Conservation (phyloP, 2,329 filamentous ascomycete genomes). For the Cadophora gregata region DNA sequence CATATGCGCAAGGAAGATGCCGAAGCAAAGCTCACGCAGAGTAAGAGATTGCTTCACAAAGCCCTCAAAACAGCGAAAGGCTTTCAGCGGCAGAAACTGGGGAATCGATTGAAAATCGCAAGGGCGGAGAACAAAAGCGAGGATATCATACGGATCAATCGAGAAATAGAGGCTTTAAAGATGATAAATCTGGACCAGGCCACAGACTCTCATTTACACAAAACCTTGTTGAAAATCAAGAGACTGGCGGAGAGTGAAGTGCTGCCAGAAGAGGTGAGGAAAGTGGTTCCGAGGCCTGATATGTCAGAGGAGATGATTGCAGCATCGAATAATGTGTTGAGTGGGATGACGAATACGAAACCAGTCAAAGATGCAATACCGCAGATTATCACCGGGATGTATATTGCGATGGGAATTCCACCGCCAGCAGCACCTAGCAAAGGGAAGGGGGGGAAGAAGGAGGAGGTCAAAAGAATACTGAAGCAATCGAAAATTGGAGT, state of each 20-base stretch:
- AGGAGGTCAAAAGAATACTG: slow-evolving; percentile 26
- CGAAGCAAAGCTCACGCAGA: slow-evolving; percentile 58
- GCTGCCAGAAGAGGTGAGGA: slow-evolving; percentile 48
- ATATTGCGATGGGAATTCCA: slow-evolving; percentile 41
- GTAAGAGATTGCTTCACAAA: slow-evolving; percentile 65
- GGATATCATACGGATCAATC: slow-evolving; percentile 65
- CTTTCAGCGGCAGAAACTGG: slow-evolving; percentile 77
- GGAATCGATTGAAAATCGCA: slow-evolving; percentile 62
- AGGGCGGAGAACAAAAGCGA: slow-evolving; percentile 52
- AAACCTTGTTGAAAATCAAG: slow-evolving; percentile 57
- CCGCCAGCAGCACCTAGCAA: slow-evolving; percentile 28
- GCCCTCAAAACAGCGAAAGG: slow-evolving; percentile 76
- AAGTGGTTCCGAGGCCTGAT: slow-evolving; percentile 42
- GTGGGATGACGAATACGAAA: slow-evolving; percentile 59
- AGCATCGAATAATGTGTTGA: slow-evolving; percentile 57
- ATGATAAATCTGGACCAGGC: slow-evolving; percentile 52
- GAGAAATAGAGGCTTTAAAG: slow-evolving; percentile 61
- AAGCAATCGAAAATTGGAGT: slow-evolving; percentile 20
- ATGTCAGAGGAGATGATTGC: slow-evolving; percentile 39
- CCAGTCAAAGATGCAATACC: slow-evolving; percentile 56
- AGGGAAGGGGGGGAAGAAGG: slow-evolving; percentile 32
- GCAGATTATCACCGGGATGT: slow-evolving; percentile 43
- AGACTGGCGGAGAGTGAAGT: slow-evolving; percentile 52
- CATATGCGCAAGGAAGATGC: slow-evolving; percentile 47
- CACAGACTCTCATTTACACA: slow-evolving; percentile 54